Conservation (phyloP, 2,329 filamentous ascomycete species). For the Alternaria brassicae region DNA sequence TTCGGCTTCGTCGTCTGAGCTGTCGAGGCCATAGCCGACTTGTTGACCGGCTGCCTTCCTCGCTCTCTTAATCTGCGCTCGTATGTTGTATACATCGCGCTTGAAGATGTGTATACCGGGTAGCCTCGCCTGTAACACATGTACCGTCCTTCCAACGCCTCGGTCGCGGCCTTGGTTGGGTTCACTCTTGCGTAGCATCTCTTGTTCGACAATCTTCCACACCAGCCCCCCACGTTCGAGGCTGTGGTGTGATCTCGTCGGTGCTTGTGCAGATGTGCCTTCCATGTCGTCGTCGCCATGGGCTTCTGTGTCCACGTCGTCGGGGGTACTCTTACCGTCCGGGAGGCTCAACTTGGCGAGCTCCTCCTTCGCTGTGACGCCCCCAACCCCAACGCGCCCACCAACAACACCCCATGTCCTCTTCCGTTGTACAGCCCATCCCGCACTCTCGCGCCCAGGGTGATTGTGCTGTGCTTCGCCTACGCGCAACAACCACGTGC, state of each 20-base stretch:
- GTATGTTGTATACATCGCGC: conserved; percentile 48
- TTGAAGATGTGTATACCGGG: conserved; percentile 48
- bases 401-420: conserved; percentile 45
- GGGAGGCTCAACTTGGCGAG: conserved; percentile 15
- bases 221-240: conserved; percentile 41
- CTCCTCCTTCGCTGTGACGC: conserved; percentile 44
- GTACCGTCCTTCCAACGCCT: conserved; percentile 42
- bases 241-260: conserved; percentile 27
- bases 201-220: conserved; percentile 47
- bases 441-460: conserved; percentile 35
- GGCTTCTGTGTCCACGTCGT: conserved; percentile 11
- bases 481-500: conserved; percentile 40
- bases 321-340: not conserved
- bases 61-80: conserved; percentile 43
- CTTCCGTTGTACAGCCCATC: conserved; percentile 45
- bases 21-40: conserved; percentile 31
- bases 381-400: conserved; percentile 39
- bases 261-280: not conserved
- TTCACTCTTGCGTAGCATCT: conserved; percentile 41
- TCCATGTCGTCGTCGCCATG: conserved; percentile 6
- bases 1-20: conserved; percentile 21
- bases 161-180: conserved; percentile 39
- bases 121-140: conserved; percentile 37
- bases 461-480: conserved; percentile 44
- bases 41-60: conserved; percentile 40